Base-by-base conservation (phyloP, 345 rosid species). In the Syzygium aromaticum region DNA sequence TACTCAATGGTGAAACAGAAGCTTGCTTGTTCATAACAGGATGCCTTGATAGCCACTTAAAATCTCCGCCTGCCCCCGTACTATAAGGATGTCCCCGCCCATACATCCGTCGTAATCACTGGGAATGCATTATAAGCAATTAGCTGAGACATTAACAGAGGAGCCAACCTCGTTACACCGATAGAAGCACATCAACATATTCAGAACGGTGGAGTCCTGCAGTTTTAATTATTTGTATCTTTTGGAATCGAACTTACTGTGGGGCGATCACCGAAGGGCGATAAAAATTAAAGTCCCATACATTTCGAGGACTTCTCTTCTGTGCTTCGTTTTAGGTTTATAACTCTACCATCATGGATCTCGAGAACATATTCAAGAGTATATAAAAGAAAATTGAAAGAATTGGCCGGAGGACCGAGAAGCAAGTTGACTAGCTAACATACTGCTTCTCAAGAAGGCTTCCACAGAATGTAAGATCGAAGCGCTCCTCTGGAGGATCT, bases 401-500 rank as follows among this genome's bases (percentile, higher is more conserved):
- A 80, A 49, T 54, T 57, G 53, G 54, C 82, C 12, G 25, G 77
- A 21, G 54, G 43, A 33, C 27, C 43, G 82, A 21, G 22, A 59
- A 57, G 61, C 61, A 21, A 51, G 15, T 59, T n/a, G 84, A 84
- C 84, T 89, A 92, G 90, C 94, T 92, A 77, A 93, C 99, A 77
- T 91, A 92, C 92, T 95, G 99, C 93, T 93, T 94, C 92, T 94
- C 94, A 83, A 95, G 95, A 89, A 95, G 98, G 88, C 87, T 93
- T 90, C 91, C 94, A 86, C 98, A 96, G 92, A 96, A 96, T 88
- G 92, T 91, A 88, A 97, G 90, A 89, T 96, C 97, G 87, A 97
- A 96, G 30, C 93, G 91, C 91, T 96, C 98, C 83, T 94, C 96
- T 3, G 98, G 99, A 90, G 98, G 98, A 92, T 97, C 98, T 89